These are phyloP conservation scores for Kappamyces sp. DNA, from an alignment of 192 early-diverging fungal genomes.

Conservation along the genomic window DNA sequence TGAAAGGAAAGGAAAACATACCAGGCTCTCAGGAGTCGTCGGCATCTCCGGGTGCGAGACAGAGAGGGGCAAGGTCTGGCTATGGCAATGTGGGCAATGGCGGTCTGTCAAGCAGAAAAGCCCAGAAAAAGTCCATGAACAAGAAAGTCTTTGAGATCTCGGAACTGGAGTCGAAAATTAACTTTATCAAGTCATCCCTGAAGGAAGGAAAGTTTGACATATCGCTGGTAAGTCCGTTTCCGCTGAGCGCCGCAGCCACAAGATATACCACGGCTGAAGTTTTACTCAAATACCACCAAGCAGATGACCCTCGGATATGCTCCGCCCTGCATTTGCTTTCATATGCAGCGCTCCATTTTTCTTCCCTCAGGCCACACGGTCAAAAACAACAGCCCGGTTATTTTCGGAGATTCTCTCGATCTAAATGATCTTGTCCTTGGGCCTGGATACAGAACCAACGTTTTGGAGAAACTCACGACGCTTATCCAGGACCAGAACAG, in stretches of 20 bases:
- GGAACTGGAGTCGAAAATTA: neutral
- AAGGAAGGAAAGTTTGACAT: neutral
- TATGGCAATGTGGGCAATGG: neutral
- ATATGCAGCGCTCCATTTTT: constrained; percentile 80
- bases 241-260: neutral
- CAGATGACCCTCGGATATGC: constrained; percentile 83
- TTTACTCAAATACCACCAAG: constrained; percentile 46
- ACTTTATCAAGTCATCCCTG: neutral
- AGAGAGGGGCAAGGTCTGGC: constrained; percentile 4
- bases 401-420: constrained; percentile 67
- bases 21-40: neutral
- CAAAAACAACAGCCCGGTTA: constrained; percentile 75
- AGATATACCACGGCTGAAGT: constrained; percentile 3
- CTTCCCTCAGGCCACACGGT: constrained; percentile 57
- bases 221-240: neutral
- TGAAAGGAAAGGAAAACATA: neutral
- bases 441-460: constrained; percentile 5
- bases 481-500: no score
- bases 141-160: no score
- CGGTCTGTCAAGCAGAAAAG: neutral
- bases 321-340: constrained; percentile 73
- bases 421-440: constrained; percentile 30
- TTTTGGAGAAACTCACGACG: no score
- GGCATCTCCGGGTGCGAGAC: neutral
- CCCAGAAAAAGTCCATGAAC: neutral